phyloP scores from a whole-genome alignment of 2,329 filamentous ascomycete species.

The Neospermospora avenae region DNA sequence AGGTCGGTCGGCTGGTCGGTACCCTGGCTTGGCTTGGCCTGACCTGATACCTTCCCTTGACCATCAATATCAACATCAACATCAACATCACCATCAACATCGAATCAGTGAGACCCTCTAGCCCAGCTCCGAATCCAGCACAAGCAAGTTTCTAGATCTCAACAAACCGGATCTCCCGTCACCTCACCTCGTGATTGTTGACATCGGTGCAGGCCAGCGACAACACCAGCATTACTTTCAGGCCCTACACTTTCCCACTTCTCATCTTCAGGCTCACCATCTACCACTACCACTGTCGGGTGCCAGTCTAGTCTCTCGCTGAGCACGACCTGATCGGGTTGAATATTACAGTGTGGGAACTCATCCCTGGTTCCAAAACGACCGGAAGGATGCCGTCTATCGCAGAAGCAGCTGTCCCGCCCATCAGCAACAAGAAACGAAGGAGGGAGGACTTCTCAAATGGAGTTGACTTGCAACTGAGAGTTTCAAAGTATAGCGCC shows the following conservation, averaged over 20 bases:
- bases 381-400: slow-evolving; percentile 28
- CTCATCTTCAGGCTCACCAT: not conserved
- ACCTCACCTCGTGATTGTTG: no score
- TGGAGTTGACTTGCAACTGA: slow-evolving; percentile 9
- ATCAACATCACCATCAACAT: not conserved
- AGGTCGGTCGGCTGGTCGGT: no score
- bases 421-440: slow-evolving; percentile 20
- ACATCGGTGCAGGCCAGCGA: not conserved
- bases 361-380: not conserved
- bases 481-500: not conserved
- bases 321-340: no score
- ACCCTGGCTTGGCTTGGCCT: no score
- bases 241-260: not conserved
- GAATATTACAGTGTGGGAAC: no score
- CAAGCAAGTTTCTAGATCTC: no score
- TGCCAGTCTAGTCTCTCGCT: not conserved
- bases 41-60: no score
- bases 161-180: no score
- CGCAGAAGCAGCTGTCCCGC: slow-evolving; percentile 20
- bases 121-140: no score
- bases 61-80: not conserved
- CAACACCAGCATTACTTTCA: not conserved
- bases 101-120: not conserved
- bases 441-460: slow-evolving; percentile 23
- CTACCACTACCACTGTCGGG: no score